Evolutionary conservation across 1,139 yeast species (phyloP).

Genomic region (Debaryomyces nepalensis): DNA sequence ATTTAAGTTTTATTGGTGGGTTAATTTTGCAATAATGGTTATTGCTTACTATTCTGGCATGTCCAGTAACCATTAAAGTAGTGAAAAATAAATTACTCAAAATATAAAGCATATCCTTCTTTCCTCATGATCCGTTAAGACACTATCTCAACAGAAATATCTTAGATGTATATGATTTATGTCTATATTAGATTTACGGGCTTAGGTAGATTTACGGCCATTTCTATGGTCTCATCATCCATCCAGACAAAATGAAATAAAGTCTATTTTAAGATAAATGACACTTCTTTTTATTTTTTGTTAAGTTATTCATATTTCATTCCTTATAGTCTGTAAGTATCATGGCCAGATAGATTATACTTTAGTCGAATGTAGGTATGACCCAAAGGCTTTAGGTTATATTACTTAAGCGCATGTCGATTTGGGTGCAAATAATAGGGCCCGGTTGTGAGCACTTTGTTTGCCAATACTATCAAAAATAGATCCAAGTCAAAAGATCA

Average conservation of each 20-base stretch:
- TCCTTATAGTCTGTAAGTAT: too few species aligned
- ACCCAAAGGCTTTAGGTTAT: too few species aligned
- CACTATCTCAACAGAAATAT: too few species aligned
- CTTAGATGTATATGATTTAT: neutral
- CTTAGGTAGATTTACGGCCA: too few species aligned
- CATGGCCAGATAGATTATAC: too few species aligned
- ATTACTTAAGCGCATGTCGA: neutral
- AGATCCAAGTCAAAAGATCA: neutral
- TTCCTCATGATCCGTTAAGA: too few species aligned
- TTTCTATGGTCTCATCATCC: too few species aligned
- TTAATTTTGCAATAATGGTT: neutral
- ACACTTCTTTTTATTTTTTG: too few species aligned
- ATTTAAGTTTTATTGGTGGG: neutral
- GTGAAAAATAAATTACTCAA: neutral
- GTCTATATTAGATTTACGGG: neutral
- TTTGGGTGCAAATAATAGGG: neutral
- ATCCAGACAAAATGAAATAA: too few species aligned
- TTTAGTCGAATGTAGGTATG: too few species aligned
- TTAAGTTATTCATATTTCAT: too few species aligned
- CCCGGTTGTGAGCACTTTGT: neutral
- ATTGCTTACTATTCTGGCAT: neutral
- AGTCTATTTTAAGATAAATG: too few species aligned
- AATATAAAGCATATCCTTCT: neutral
- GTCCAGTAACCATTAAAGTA: neutral
- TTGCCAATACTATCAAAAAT: neutral